Base-by-base conservation (phyloP, 108 stramenopile genomes). In the Thalassiosira profunda region DNA sequence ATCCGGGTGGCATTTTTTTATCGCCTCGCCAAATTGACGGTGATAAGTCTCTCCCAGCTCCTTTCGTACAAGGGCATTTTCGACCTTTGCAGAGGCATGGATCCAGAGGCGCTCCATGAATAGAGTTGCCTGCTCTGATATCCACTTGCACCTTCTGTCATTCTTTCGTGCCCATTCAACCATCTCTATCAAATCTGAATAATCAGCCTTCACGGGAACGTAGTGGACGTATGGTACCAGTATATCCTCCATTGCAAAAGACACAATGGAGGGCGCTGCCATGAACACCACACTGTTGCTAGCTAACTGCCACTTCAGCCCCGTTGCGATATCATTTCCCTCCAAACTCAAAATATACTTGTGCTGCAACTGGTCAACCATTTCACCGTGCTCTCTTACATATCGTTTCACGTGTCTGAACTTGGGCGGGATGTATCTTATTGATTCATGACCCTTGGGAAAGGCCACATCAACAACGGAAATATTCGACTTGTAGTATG, bases 301-400 rank as follows among this genome's bases (percentile, higher is more conserved):
- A 26, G 77, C 56, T 11, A 92, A 57, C 3, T 82, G 70, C 91
- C 91, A 92, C 63, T 86, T 86, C 23, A 92, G 70, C 0, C 87
- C 91, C n/a, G 84, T 81, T 6, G 91, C 87, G 24, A 92, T 85
- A 60, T 92, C 91, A 56, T 92, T 89, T 34, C 91, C 91, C 65
- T 92, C 87, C 10, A 89, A 57, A 71, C 82, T 83, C 18, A 90
- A 77, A 34, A 90, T 63, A 15, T 49, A 49, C 47, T 79, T 83
- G 72, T 64, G 43, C 45, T 73, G 25, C n/a, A 83, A 23, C 31
- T 40, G 36, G 11, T 61, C 38, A 33, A 24, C 34, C 25, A 68
- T 54, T 12, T 41, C 7, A 59, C 7, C 23, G 7, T 17, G 24
- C 38, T 21, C n/a, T 26, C 25, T 26, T 48, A 48, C n/a, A n/a